Base-by-base conservation (phyloP, 805 yeast genomes). In the Grigorovia yakushimaensis region DNA sequence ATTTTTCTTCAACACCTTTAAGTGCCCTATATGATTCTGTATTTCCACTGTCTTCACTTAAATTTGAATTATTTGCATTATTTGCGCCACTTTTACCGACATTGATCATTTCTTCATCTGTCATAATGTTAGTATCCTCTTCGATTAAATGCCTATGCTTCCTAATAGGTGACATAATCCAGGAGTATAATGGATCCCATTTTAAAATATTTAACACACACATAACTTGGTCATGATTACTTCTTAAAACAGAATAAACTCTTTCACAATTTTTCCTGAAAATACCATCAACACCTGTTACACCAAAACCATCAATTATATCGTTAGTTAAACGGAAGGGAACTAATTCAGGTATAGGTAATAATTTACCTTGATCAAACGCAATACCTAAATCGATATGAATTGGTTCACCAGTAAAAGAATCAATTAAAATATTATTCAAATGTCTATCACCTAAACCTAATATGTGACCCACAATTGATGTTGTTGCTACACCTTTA, bases 361-460 rank as follows among this genome's bases (percentile, higher is more conserved):
- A 69, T 13, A 80, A 66, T 55, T 77, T 81, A 0, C 98, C 98
- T 58, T 88, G 96, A 62, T 93, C 98, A 68, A 93, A 93, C 0
- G 98, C 94, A 41, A 93, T 89, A 0, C 98, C 99, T 17, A 93
- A 68, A 64, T 93, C 99, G 54, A 93, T 94, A 61, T 94, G 98
- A 22, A 93, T 81, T 0, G 96, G 95, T 56, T 89, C 96, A 0
- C 98, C 98, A 0, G 86, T 74, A n/a, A 62, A 58, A 43, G 73
- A 72, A 62, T 93, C 97, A n/a, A 93, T 60, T 42, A 93, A 65
- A 37, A 93, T 82, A 61, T 93, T 93, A 62, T 88, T 88, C 61
- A 95, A 78, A 64, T 93, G 99, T 24, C 99, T 71, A 62, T 93
- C 99, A 5, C 99, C 99, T 5, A 93, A 72, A 0, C 99, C 99